Percentiles rank a stretch among this genome's conserved stretches.
Evolutionary conservation across 2,329 filamentous ascomycete genomes (phyloP).

Genomic region (Apiospora arundinis): DNA sequence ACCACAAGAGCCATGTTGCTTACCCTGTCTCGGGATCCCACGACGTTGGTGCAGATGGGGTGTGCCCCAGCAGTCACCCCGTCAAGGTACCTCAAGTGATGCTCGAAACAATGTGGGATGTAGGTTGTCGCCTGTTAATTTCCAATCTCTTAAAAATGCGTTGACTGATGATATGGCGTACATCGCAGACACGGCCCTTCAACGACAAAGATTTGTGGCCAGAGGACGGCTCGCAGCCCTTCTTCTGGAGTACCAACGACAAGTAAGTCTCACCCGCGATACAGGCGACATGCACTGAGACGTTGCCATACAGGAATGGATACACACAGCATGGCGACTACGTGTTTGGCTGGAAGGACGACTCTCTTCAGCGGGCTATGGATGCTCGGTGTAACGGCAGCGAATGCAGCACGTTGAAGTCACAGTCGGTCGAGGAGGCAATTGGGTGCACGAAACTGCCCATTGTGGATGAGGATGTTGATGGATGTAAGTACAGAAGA

Average conservation of each 20-base stretch:
- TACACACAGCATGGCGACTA: slow-evolving; percentile 44
- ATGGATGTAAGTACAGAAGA: slow-evolving; percentile 31
- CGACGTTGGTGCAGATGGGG: slow-evolving; percentile 36
- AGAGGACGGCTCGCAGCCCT: slow-evolving; percentile 40
- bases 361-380: slow-evolving; percentile 40
- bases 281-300: neutral
- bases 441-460: slow-evolving; percentile 32
- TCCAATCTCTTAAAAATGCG: neutral
- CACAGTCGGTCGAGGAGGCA: slow-evolving; percentile 30
- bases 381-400: slow-evolving; percentile 42
- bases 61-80: slow-evolving; percentile 37
- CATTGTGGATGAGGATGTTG: slow-evolving; percentile 32
- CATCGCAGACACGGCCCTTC: slow-evolving; percentile 39
- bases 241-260: slow-evolving; percentile 40
- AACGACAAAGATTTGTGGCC: slow-evolving; percentile 43
- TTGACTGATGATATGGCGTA: slow-evolving; percentile 23
- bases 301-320: slow-evolving; percentile 48
- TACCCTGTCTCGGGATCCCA: slow-evolving; percentile 48
- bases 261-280: slow-evolving; percentile 30
- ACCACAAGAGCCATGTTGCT: slow-evolving; percentile 58
- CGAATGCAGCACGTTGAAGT: slow-evolving; percentile 34
- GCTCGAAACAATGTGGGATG: slow-evolving; percentile 50
- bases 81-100: slow-evolving; percentile 46
- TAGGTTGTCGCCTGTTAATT: too few relatives aligned
- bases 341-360: slow-evolving; percentile 44